Base-by-base conservation (phyloP, 306 rosid genomes). In the Styphnolobium japonicum region DNA sequence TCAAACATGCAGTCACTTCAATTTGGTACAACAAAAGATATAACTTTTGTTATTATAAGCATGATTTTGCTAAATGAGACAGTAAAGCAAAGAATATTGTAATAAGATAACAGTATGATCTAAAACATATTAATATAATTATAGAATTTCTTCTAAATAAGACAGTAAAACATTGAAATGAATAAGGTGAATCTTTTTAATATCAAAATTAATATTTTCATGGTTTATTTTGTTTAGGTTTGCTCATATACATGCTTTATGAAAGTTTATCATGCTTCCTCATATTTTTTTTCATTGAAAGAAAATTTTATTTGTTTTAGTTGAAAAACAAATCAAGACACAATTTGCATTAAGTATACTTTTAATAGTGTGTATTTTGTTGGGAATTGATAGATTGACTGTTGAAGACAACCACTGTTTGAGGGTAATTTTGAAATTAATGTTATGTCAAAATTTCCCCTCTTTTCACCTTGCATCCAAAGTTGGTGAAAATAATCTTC, bases 391-490 rank as follows among this genome's bases (percentile, higher is more conserved):
- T 27, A 34, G 40, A 31, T 39, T 29, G 11, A 22, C 46, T 62
- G 75, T 53, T 27, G 49, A 80, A 40, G 71, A 23, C 1, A 42
- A n/a, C 79, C 29, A 18, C 43, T 73, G 29, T 40, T 72, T 55
- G 55, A 81, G 34, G 46, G 37, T 48, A 33, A 56, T 67, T 67
- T 67, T 67, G 62, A 81, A 75, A 46, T 67, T 36, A 11, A 39
- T 75, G 60, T 48, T 29, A 37, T 58, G 39, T 71, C 46, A 33
- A 73, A 53, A 33, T 34, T 36, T n/a, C 70, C 70, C 70, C 19
- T 15, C 42, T 5, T 29, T 60, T 58, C 19, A 58, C 67, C 67
- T 29, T 8, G 31, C 21, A 51, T 36, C 31, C 69, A 65, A 46
- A 65, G 3, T 65, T 39, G 61, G 65, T 65, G 46, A 63, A 43